Conservation (phyloP, 2,329 filamentous ascomycete species). For the Drechmeria coniospora region DNA sequence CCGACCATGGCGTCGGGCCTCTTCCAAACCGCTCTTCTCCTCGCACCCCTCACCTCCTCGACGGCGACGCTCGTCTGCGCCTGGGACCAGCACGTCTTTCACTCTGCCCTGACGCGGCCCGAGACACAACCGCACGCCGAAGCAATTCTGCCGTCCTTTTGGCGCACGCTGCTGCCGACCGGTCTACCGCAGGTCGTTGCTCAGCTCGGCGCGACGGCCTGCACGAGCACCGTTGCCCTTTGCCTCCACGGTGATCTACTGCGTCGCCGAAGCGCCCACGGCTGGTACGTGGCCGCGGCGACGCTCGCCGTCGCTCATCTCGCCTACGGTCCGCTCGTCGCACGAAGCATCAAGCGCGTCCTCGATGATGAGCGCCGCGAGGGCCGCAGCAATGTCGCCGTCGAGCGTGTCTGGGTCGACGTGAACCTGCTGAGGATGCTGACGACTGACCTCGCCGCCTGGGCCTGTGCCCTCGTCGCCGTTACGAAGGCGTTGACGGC, state of each 20-base stretch:
- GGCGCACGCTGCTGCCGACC: slow-evolving; percentile 22
- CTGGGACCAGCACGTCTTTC: slow-evolving; percentile 27
- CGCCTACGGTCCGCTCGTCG: slow-evolving; percentile 17
- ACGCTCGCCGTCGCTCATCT: slow-evolving; percentile 17
- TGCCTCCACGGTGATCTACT: slow-evolving; percentile 10
- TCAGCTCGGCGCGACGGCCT: slow-evolving; percentile 19
- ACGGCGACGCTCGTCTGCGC: slow-evolving; percentile 30
- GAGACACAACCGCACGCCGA: slow-evolving; percentile 15
- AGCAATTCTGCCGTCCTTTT: slow-evolving; percentile 26
- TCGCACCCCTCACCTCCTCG: slow-evolving; percentile 30
- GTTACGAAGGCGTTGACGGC: slow-evolving; percentile 5
- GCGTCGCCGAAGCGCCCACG: slow-evolving; percentile 9
- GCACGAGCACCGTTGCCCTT: slow-evolving; percentile 12
- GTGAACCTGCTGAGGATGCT: slow-evolving; percentile 16
- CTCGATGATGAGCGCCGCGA: slow-evolving; percentile 11
- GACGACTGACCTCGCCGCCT: slow-evolving; percentile 19
- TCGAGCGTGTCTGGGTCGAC: too few species aligned
- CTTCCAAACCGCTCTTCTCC: slow-evolving; percentile 22
- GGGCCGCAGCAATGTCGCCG: neutral
- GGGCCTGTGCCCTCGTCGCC: slow-evolving; percentile 16
- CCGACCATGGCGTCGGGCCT: slow-evolving; percentile 19
- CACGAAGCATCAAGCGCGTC: slow-evolving; percentile 15
- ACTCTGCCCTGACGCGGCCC: slow-evolving; percentile 18
- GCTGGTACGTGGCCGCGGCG: slow-evolving; percentile 18
- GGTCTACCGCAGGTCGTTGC: slow-evolving; percentile 18